Evolutionary conservation across 2,329 filamentous ascomycete species (phyloP), one percentile per base, ranked within the genome.

Genomic region (Fusarium mexicanum): DNA sequence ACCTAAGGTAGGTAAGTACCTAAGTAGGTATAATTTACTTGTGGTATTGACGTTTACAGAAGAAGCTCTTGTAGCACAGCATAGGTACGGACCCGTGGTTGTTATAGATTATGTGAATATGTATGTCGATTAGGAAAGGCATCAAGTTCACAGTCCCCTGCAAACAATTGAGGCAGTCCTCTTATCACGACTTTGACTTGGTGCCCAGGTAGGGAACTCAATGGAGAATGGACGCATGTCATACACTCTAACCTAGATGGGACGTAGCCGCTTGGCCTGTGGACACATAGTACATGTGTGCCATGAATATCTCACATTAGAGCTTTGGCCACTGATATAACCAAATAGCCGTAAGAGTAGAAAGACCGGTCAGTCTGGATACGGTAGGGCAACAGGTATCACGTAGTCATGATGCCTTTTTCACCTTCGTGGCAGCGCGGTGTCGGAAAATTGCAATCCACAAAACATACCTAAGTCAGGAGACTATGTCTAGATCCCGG

Each of bases 231-330:
- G 48, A 69, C 75, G 69, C 69, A 76, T 26, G 64, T 67, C 62
- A 69, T 57, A 35, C 57, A 38, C 64, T 67, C 73, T 77, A 76
- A 64, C 60, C 69, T n/a, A 50, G 46, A 59, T 68, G 40, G 67
- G 67, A 67, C 65, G 73, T 66, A 67, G 67, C 69, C 65, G 69
- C 67, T 71, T 66, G 64, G 67, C 72, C 58, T 68, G 74, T 58
- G 64, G 48, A 48, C 41, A 55, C 10, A 38, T 48, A 51, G 37
- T 37, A 33, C 33, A 33, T 33, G 61, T 46, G 59, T 61, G 62
- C 66, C 64, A 67, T 73, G 59, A 67, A 71, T 62, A 73, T 62
- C 44, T 53, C 29, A 65, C 35, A 40, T 72, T 55, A 54, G 58
- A 73, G 33, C 37, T 48, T 33, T 51, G 47, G 43, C 58, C 35